These are phyloP conservation scores for Hypoxylon sp. DNA, from an alignment of 2,329 filamentous ascomycete species.

Conservation along the genomic window DNA sequence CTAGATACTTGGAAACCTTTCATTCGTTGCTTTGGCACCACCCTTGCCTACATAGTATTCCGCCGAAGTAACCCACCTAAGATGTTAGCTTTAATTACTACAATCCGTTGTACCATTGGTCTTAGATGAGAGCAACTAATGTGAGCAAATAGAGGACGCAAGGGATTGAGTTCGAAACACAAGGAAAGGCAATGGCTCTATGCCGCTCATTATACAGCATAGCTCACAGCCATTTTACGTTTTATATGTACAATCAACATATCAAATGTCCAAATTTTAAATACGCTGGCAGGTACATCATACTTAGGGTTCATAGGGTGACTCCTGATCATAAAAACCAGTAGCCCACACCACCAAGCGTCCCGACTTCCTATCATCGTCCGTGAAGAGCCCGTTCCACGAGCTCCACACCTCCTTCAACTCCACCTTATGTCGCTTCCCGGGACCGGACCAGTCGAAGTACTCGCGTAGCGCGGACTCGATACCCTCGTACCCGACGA, in stretches of 20 bases:
- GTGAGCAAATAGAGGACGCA: not conserved
- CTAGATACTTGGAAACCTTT: not conserved
- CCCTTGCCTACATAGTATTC: too few relatives aligned
- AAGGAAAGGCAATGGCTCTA: not conserved
- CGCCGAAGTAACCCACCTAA: too few relatives aligned
- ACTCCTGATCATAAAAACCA: slow-evolving; percentile 48
- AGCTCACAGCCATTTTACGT: not conserved
- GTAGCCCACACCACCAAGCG: slow-evolving; percentile 71
- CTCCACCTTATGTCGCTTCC: slow-evolving; percentile 60
- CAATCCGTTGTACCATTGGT: too few relatives aligned
- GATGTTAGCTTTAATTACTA: too few relatives aligned
- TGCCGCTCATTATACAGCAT: not conserved
- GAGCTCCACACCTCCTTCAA: slow-evolving; percentile 68
- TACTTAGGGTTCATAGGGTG: slow-evolving; percentile 29
- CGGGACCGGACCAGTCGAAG: slow-evolving; percentile 58
- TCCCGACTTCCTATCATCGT: slow-evolving; percentile 71
- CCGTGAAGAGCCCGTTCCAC: slow-evolving; percentile 74
- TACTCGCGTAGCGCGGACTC: slow-evolving; percentile 64
- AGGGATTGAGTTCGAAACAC: not conserved
- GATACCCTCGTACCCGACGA: slow-evolving; percentile 74
- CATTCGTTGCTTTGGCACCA: not conserved
- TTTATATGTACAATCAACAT: slow-evolving; percentile 1
- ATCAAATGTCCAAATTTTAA: not conserved
- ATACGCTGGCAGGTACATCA: not conserved
- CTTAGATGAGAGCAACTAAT: too few relatives aligned